Conservation (phyloP, 225 moss, liverwort and hornwort genomes). For the Thuidium tamariscinum region DNA sequence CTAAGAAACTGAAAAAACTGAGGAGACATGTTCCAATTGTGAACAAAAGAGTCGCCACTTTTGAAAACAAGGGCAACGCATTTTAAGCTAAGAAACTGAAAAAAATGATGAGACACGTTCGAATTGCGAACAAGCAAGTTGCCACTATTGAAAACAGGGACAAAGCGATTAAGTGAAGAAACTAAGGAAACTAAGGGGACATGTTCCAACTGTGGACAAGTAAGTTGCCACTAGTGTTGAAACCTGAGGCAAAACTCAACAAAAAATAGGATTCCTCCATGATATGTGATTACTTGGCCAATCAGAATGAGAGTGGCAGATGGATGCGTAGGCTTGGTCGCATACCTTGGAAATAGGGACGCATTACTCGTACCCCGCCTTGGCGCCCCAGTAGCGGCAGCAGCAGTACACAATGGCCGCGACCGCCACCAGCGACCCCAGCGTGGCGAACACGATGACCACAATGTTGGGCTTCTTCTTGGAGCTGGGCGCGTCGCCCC, state of each 20-base stretch:
- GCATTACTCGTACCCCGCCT: slow-evolving; percentile 27
- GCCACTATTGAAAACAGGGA: not conserved
- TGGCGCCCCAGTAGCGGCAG: slow-evolving; percentile 58
- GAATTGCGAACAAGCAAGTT: not conserved
- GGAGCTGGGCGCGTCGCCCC: not conserved
- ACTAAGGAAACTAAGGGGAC: not conserved
- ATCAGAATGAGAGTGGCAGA: not conserved
- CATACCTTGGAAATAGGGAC: not conserved
- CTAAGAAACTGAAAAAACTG: not conserved
- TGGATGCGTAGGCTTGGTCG: not conserved
- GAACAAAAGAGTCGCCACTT: not conserved
- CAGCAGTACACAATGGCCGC: slow-evolving; percentile 39
- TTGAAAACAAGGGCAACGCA: not conserved
- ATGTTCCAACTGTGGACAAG: not conserved
- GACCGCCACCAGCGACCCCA: slow-evolving; percentile 21
- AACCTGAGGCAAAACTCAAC: not conserved
- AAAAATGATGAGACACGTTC: not conserved
- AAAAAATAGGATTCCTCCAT: not conserved
- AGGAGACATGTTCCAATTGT: not conserved
- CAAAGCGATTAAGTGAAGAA: not conserved
- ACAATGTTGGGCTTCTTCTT: slow-evolving; percentile 44
- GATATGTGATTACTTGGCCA: not conserved
- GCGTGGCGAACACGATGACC: slow-evolving; percentile 32
- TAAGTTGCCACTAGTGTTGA: not conserved
- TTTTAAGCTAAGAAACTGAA: not conserved